Evolutionary conservation across 2,329 filamentous ascomycete species (phyloP), one percentile per base, ranked within the genome.

Genomic region (Colletotrichum cordylinicola): DNA sequence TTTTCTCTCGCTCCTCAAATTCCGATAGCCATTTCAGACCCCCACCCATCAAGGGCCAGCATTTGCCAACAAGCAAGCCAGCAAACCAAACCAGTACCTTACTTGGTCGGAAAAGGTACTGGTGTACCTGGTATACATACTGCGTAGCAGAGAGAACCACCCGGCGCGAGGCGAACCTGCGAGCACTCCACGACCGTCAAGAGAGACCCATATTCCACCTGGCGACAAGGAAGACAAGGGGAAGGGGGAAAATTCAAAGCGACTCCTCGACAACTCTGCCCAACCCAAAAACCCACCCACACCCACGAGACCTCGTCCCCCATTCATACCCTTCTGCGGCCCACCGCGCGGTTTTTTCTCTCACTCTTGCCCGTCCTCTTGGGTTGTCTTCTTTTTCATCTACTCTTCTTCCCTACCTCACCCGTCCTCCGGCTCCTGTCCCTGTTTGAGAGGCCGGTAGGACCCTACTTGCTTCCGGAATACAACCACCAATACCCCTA

Each of bases 381-480:
- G 62, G 68, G 71, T 78, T 75, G 21, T 74, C 39, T 48, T 72
- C 64, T 66, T 68, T 72, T 70, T 78, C 61, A 65, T 72, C 55
- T 68, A 12, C 69, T 70, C 33, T 55, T 69, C 62, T 58, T 71
- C 76, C 43, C 43, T 61, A 33, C 65, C 52, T 70, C 62, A 77
- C 76, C 77, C 77, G 69, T 67, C 77, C 80, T 79, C 76, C 77
- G 72, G 73, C 74, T 72, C 67, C 77, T 77, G 71, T 70, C 64
- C 62, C 48, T 77, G 65, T 60, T 61, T 67, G 35, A 65, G 75
- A 62, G 67, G 72, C 75, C 75, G 69, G 73, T 72, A 71, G 76
- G 72, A 75, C 77, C 69, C 71, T 72, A 73, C 73, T 75, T 75
- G 73, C 73, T 75, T 75, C 33, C 73, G 70, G 73, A 75, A 73